Evolutionary conservation across 352 stramenopile species (phyloP).

Genomic region (Globisporangium cystogenes): DNA sequence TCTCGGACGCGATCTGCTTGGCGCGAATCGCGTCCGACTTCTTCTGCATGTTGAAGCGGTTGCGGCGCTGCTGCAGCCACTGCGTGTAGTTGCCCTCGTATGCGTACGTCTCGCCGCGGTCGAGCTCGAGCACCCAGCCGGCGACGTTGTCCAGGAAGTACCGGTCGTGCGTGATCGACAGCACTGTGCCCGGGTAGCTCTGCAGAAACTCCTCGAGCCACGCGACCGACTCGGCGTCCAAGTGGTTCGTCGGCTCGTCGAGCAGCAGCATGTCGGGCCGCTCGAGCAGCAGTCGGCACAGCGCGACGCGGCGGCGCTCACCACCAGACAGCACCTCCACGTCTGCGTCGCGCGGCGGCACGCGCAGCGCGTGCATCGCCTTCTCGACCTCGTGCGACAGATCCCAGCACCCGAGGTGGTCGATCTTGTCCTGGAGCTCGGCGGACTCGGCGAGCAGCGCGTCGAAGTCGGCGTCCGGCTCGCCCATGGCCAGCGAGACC

Average conservation of each 20-base stretch:
- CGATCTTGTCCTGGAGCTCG: constrained; percentile 85
- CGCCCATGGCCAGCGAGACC: constrained; percentile 85
- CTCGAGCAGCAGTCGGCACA: constrained; percentile 94
- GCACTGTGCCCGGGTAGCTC: constrained; percentile 94
- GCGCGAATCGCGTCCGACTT: constrained; percentile 86
- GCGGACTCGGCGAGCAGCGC: constrained; percentile 75
- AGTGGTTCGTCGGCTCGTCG: constrained; percentile 98
- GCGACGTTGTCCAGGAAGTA: constrained; percentile 99
- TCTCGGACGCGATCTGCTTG: constrained; percentile 91
- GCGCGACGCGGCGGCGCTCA: constrained; percentile 93
- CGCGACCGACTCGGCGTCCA: constrained; percentile 95
- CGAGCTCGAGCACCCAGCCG: constrained; percentile 97
- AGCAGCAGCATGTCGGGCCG: constrained; percentile 96
- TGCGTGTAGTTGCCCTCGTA: constrained; percentile 98
- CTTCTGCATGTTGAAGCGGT: constrained; percentile 93
- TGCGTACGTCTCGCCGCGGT: constrained; percentile 94
- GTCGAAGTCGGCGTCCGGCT: constrained; percentile 89
- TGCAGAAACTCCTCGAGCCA: constrained; percentile 98
- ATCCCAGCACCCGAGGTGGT: constrained; percentile 81
- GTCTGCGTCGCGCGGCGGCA: constrained; percentile 59
- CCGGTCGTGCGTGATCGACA: constrained; percentile 98
- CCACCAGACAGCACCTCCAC: constrained; percentile 86
- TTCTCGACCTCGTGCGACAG: constrained; percentile 78
- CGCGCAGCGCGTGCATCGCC: constrained; percentile 73
- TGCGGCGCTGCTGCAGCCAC: constrained; percentile 94